A percentile compares a stretch with the other conserved stretches of the same genome.
Conservation (phyloP, 305 asterid genomes). For the Fraxinus nigra region DNA sequence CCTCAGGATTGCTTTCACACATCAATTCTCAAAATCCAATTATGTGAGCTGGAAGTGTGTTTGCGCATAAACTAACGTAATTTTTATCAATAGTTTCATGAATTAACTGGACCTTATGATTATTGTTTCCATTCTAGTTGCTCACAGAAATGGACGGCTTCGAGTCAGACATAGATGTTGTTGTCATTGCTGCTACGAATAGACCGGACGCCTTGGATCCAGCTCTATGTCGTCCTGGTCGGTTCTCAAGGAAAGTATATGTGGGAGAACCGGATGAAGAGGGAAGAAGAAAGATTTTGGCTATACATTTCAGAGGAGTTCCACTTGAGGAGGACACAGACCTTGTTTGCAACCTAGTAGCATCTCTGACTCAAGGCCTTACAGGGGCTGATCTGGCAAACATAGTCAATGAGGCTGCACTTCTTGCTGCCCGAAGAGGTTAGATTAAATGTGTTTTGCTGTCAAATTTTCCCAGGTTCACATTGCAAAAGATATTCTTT, state of each 20-base stretch:
- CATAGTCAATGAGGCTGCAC: slow-evolving; percentile 83
- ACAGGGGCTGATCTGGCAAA: slow-evolving; percentile 98
- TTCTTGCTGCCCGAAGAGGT: slow-evolving; percentile 99
- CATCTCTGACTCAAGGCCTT: slow-evolving; percentile 85
- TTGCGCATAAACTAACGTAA: neutral
- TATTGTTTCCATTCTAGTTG: slow-evolving; percentile 46
- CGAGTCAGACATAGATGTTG: slow-evolving; percentile 63
- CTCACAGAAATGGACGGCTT: slow-evolving; percentile 99
- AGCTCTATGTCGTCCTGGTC: slow-evolving; percentile 94
- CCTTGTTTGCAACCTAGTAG: slow-evolving; percentile 77
- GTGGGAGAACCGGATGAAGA: slow-evolving; percentile 95
- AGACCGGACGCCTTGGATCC: slow-evolving; percentile 96
- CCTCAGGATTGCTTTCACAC: slow-evolving; percentile 5
- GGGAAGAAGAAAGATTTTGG: slow-evolving; percentile 86
- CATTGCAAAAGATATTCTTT: neutral
- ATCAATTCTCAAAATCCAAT: neutral
- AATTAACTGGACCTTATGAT: slow-evolving; percentile 7
- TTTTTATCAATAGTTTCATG: neutral
- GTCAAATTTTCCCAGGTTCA: neutral
- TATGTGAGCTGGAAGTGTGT: neutral
- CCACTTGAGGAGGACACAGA: slow-evolving; percentile 80
- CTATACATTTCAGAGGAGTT: slow-evolving; percentile 78
- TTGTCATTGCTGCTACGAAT: slow-evolving; percentile 94
- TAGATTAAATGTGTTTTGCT: slow-evolving; percentile 17
- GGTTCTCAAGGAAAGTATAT: slow-evolving; percentile 89